phyloP scores from a whole-genome alignment of 2,329 filamentous ascomycete species.

The Fusarium falciforme region DNA sequence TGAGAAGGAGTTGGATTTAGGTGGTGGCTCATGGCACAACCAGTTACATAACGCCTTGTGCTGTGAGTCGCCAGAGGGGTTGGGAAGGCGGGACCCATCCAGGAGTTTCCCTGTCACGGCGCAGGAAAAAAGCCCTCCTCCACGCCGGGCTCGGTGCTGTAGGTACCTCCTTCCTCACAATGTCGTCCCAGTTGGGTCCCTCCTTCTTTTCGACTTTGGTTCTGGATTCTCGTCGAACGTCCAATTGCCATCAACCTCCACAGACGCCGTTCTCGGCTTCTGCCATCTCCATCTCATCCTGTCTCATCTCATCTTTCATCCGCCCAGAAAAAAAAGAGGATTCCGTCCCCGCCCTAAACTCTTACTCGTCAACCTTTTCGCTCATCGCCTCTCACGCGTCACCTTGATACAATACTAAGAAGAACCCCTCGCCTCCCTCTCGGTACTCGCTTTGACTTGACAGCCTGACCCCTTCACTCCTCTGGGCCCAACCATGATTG shows the following conservation, averaged over 20 bases:
- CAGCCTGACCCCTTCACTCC: conserved; percentile 12
- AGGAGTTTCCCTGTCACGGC: conserved; percentile 4
- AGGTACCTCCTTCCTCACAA: conserved; percentile 13
- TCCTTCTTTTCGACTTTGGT: conserved; percentile 9
- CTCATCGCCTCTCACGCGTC: conserved; percentile 4
- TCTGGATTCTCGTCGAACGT: not conserved
- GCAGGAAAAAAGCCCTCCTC: conserved; percentile 14
- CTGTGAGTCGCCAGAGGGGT: conserved; percentile 30
- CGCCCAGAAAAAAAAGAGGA: not conserved
- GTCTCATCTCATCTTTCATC: conserved; percentile 3
- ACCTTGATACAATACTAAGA: not conserved
- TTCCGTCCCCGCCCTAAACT: conserved; percentile 1
- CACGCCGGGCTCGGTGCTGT: not conserved
- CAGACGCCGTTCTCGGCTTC: conserved; percentile 2
- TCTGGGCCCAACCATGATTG: conserved; percentile 18
- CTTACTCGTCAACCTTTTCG: conserved; percentile 12
- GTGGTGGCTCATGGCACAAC: conserved; percentile 16
- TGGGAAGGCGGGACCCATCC: conserved; percentile 23
- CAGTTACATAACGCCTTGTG: conserved; percentile 36
- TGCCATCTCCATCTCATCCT: not conserved
- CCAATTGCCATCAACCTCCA: conserved; percentile 15
- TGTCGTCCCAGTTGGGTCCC: not conserved
- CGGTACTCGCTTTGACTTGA: not conserved
- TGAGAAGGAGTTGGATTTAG: conserved; percentile 20
- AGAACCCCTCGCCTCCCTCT: not conserved